These are phyloP conservation scores for Cladosporium sp. DNA, from an alignment of 2,329 filamentous ascomycete species.

Conservation along the genomic window DNA sequence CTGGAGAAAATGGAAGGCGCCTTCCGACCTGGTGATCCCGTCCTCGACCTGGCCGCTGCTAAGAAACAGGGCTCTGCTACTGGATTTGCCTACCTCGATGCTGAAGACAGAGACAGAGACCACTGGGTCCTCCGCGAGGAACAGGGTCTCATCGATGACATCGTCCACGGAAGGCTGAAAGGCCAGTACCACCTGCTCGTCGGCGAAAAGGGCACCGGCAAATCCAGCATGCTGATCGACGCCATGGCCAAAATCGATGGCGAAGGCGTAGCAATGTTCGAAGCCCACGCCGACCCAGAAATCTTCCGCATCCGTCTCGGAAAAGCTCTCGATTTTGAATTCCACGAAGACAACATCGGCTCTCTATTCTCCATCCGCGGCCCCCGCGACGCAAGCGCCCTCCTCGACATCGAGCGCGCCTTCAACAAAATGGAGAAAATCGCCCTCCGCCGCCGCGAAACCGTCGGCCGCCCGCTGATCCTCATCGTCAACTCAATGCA, in stretches of 20 bases:
- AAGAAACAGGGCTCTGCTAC: slow-evolving; percentile 32
- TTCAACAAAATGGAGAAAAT: slow-evolving; percentile 99
- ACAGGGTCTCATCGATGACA: slow-evolving; percentile 77
- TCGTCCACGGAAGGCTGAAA: slow-evolving; percentile 68
- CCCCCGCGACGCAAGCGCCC: slow-evolving; percentile 84
- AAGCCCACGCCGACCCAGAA: slow-evolving; percentile 91
- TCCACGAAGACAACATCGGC: slow-evolving; percentile 96
- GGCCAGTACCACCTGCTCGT: slow-evolving; percentile 92
- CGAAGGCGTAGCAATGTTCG: slow-evolving; percentile 89
- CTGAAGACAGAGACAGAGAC: slow-evolving; percentile 54
- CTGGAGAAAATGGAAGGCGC: slow-evolving; percentile 91
- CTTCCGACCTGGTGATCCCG: slow-evolving; percentile 83
- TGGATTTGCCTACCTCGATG: slow-evolving; percentile 32
- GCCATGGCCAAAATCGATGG: slow-evolving; percentile 92
- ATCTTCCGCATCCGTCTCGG: slow-evolving; percentile 92
- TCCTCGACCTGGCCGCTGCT: slow-evolving; percentile 61
- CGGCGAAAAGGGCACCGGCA: slow-evolving; percentile 94
- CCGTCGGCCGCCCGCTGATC: slow-evolving; percentile 70
- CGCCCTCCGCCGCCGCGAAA: slow-evolving; percentile 68
- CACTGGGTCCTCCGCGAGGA: slow-evolving; percentile 85
- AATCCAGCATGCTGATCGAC: slow-evolving; percentile 94
- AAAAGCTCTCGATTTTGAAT: slow-evolving; percentile 94
- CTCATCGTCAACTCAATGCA: slow-evolving; percentile 94
- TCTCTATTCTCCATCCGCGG: slow-evolving; percentile 93
- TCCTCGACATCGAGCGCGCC: slow-evolving; percentile 92